A percentile compares a stretch with the other conserved stretches of the same genome.
Evolutionary conservation across 345 rosid genomes (phyloP).

Genomic region (Rhizophora apiculata): DNA sequence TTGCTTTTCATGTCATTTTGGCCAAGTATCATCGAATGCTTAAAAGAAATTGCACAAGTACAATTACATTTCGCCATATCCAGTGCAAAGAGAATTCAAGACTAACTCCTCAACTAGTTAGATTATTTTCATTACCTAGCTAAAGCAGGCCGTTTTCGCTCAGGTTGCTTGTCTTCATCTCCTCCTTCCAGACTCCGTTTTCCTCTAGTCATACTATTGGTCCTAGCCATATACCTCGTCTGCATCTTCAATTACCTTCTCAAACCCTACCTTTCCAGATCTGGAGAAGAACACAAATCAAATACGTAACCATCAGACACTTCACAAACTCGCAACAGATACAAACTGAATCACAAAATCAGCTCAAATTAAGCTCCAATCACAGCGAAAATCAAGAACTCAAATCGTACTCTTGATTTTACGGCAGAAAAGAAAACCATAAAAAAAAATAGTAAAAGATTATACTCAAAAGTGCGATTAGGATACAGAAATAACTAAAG

Average conservation of each 20-base stretch:
- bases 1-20: no score
- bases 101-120: no score
- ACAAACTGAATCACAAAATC: background rate
- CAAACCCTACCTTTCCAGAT: conserved; percentile 29
- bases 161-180: conserved; percentile 56
- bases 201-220: conserved; percentile 68
- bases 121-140: conserved; percentile 47
- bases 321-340: background rate
- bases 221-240: conserved; percentile 75
- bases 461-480: no score
- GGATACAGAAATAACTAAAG: background rate
- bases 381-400: background rate
- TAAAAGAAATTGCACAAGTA: no score
- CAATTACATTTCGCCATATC: no score
- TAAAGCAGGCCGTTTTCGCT: conserved; percentile 85
- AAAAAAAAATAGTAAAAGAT: background rate
- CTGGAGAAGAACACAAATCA: conserved; percentile 18
- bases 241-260: conserved; percentile 45
- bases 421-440: background rate
- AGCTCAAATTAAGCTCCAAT: background rate
- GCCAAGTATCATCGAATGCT: no score
- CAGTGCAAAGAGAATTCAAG: no score
- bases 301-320: background rate
- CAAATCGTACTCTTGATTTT: background rate
- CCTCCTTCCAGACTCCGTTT: conserved; percentile 69